These are phyloP conservation scores for Amanita exitialis DNA, from an alignment of 768 basidiomycete species.

Conservation along the genomic window DNA sequence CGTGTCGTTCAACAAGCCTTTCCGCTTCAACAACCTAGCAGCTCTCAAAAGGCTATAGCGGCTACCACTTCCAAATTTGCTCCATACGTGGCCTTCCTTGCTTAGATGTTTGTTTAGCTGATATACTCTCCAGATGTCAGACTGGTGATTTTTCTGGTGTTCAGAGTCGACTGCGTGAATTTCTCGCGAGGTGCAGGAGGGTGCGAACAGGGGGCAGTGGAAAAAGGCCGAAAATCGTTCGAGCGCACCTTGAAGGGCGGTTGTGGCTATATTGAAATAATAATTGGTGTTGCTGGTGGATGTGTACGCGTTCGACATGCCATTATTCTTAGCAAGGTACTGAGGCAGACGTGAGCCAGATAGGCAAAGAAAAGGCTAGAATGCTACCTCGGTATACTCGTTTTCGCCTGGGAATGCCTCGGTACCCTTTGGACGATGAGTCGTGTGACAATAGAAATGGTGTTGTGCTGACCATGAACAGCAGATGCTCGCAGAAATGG, in stretches of 20 bases:
- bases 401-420: constrained; percentile 85
- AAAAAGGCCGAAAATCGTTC: constrained; percentile 83
- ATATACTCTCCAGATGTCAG: constrained; percentile 88
- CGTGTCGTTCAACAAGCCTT: constrained; percentile 27
- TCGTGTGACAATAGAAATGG: not conserved
- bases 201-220: constrained; percentile 81
- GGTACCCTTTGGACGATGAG: constrained; percentile 45
- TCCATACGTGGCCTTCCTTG: constrained; percentile 73
- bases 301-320: constrained; percentile 87
- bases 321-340: constrained; percentile 77
- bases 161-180: constrained; percentile 96
- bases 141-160: constrained; percentile 91
- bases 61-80: constrained; percentile 88
- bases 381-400: constrained; percentile 70
- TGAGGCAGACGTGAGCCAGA: constrained; percentile 17
- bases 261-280: constrained; percentile 61
- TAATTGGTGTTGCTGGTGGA: constrained; percentile 89
- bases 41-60: constrained; percentile 59
- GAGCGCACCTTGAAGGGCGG: constrained; percentile 58
- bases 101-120: constrained; percentile 87
- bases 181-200: constrained; percentile 81
- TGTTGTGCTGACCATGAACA: constrained; percentile 76
- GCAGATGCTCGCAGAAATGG: constrained; percentile 91
- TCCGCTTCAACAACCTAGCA: constrained; percentile 45
- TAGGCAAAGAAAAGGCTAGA: not conserved